Conservation (phyloP, 306 rosid species). For the Macrotyloma uniflorum region DNA sequence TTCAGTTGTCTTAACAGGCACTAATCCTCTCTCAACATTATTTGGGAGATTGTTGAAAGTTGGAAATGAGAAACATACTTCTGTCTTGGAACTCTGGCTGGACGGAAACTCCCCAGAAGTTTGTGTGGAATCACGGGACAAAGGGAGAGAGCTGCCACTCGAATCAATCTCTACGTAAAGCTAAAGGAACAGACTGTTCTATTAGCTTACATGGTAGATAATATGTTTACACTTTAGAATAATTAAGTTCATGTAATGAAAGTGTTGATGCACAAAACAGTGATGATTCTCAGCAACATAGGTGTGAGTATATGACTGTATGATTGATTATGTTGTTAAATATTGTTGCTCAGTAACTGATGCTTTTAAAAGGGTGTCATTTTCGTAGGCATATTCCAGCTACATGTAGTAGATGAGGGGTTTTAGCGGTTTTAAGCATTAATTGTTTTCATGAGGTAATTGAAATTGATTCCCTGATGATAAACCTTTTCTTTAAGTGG, state of each 20-base stretch:
- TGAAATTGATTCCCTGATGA: slow-evolving; percentile 16
- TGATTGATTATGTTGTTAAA: slow-evolving; percentile 10
- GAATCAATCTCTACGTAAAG: slow-evolving; percentile 69
- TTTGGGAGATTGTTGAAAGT: slow-evolving; percentile 50
- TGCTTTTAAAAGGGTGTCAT: slow-evolving; percentile 24
- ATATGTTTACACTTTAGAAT: background rate
- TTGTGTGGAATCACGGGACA: slow-evolving; percentile 56
- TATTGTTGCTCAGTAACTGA: slow-evolving; percentile 16
- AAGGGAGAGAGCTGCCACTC: slow-evolving; percentile 43
- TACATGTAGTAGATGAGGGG: background rate
- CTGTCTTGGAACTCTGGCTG: slow-evolving; percentile 53
- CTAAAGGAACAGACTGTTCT: slow-evolving; percentile 39
- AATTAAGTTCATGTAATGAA: background rate
- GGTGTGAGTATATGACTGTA: background rate
- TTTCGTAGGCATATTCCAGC: slow-evolving; percentile 20
- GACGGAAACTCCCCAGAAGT: slow-evolving; percentile 60
- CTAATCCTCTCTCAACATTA: slow-evolving; percentile 32
- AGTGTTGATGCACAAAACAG: background rate
- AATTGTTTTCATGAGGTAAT: slow-evolving; percentile 6
- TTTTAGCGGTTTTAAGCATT: slow-evolving; percentile 1
- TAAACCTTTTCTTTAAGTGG: background rate
- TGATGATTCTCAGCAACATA: background rate
- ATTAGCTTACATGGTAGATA: slow-evolving; percentile 4
- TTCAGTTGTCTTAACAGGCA: slow-evolving; percentile 37
- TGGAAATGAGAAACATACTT: slow-evolving; percentile 57